Evolutionary conservation across 2,329 filamentous ascomycete species (phyloP), one percentile per base, ranked within the genome.

Genomic region (Penicillium vulpinum): DNA sequence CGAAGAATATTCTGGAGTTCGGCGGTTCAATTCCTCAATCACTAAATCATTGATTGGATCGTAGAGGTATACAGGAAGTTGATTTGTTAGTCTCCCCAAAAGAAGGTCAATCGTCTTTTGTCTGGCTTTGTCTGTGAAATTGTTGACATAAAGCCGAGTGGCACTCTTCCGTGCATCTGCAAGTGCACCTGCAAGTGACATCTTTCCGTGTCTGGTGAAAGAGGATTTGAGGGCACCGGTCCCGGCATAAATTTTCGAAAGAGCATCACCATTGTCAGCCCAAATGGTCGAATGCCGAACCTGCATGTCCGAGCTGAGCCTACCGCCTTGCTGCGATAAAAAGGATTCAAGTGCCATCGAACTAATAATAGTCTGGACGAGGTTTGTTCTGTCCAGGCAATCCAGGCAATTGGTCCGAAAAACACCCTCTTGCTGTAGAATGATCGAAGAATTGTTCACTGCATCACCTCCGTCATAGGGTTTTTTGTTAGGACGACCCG

Each of bases 381-480:
- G 80, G 70, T 99, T 99, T 8, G 94, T 99, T 57, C 94, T 86
- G 73, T 99, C 94, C 41, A 99, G 80, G 71, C 94, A 99, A 73
- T 99, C 94, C 26, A 99, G 81, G 72, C 94, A 99, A 68, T 99
- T 99, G 4, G 92, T 96, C 60, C 93, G 85, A 73, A 97, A 97
- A 6, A 96, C 85, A n/a, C 94, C 93, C 71, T 96, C 91, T 75
- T 99, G 94, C 70, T 96, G 91, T 49, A 97, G 78, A 22, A 96
- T 84, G 2, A 91, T 86, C 8, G 89, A 83, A 3, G 81, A 77
- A 55, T 76, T 74, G 53, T 57, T 74, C 45, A 63, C 62, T 22
- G 74, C 69, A 29, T 76, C 72, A 31, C 74, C 67, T 5, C 78
- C 78, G 80, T 78, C n/a, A 73, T 73, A 5, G 45, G 46, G 15